Conservation (phyloP, 768 basidiomycete genomes). For the Tulasnella sp. region DNA sequence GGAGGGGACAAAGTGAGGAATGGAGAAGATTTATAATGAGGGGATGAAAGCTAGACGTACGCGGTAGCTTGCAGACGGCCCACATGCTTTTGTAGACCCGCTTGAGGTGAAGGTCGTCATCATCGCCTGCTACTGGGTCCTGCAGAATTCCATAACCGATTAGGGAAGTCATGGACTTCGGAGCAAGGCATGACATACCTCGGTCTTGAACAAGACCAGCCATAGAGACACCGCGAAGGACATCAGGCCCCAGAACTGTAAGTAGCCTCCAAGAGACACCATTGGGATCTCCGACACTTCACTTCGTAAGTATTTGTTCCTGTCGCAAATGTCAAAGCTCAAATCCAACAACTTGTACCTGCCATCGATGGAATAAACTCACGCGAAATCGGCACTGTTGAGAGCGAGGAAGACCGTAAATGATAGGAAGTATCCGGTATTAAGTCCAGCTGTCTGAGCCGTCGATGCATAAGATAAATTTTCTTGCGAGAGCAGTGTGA, state of each 20-base stretch:
- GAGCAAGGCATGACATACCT: conserved; percentile 42
- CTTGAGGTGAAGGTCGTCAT: conserved; percentile 81
- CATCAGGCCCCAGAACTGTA: conserved; percentile 74
- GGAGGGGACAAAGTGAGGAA: neutral
- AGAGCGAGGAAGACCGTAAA: conserved; percentile 97
- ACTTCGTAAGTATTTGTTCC: conserved; percentile 36
- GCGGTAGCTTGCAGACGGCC: conserved; percentile 81
- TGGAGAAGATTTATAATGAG: neutral
- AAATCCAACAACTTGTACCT: too few species aligned
- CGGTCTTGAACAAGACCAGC: conserved; percentile 79
- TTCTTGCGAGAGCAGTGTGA: conserved; percentile 67
- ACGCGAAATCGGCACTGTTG: conserved; percentile 89
- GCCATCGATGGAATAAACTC: too few species aligned
- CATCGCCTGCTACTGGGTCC: conserved; percentile 64
- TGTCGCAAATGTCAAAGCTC: conserved; percentile 17
- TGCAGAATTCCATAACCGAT: conserved; percentile 25
- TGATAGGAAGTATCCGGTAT: conserved; percentile 88
- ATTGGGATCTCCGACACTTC: conserved; percentile 31
- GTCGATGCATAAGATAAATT: conserved; percentile 95
- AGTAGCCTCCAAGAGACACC: conserved; percentile 57
- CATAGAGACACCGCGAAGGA: conserved; percentile 82
- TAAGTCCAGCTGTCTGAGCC: conserved; percentile 94
- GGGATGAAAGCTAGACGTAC: conserved; percentile 37
- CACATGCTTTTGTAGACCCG: conserved; percentile 92
- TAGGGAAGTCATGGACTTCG: neutral